These are phyloP conservation scores for Petasospora fabianii DNA, from an alignment of 1,139 yeast species.

Conservation along the genomic window DNA sequence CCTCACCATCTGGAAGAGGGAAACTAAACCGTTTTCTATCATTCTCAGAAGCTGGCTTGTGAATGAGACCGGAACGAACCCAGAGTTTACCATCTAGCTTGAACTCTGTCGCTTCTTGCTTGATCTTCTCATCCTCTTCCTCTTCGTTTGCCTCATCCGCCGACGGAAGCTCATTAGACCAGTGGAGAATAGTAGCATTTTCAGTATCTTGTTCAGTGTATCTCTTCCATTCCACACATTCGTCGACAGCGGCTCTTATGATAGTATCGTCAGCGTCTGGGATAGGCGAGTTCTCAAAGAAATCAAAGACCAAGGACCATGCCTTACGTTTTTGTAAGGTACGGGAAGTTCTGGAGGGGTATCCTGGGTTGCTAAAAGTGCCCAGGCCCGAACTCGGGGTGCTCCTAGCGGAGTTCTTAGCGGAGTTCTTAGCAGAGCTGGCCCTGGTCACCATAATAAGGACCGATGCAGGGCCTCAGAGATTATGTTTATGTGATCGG, in stretches of 20 bases:
- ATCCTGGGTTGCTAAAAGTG: no score
- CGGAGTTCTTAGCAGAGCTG: no score
- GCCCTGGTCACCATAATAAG: no score
- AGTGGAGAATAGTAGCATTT: conserved; percentile 13
- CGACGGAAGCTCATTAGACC: background rate
- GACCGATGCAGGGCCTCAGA: no score
- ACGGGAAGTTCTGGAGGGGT: conserved; percentile 4
- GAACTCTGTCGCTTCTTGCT: conserved; percentile 2
- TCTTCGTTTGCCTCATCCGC: background rate
- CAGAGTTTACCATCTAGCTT: conserved; percentile 10
- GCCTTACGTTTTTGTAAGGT: conserved; percentile 10
- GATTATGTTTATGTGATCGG: no score
- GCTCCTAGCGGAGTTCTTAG: no score
- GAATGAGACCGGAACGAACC: conserved; percentile 17
- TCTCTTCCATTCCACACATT: conserved; percentile 20
- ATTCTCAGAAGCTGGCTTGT: conserved; percentile 6
- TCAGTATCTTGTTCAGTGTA: conserved; percentile 21
- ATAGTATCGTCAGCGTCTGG: conserved; percentile 17
- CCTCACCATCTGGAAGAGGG: conserved; percentile 23
- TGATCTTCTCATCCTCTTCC: background rate
- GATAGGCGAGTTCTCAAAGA: conserved; percentile 21
- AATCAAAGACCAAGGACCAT: conserved; percentile 17
- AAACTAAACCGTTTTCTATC: conserved; percentile 15
- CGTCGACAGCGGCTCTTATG: conserved; percentile 18
- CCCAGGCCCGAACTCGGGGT: no score